Percentiles rank a stretch among this genome's conserved stretches.
These are phyloP conservation scores for Aspergillus mulundensis DNA, from an alignment of 495 filamentous ascomycete species.

Conservation along the genomic window DNA sequence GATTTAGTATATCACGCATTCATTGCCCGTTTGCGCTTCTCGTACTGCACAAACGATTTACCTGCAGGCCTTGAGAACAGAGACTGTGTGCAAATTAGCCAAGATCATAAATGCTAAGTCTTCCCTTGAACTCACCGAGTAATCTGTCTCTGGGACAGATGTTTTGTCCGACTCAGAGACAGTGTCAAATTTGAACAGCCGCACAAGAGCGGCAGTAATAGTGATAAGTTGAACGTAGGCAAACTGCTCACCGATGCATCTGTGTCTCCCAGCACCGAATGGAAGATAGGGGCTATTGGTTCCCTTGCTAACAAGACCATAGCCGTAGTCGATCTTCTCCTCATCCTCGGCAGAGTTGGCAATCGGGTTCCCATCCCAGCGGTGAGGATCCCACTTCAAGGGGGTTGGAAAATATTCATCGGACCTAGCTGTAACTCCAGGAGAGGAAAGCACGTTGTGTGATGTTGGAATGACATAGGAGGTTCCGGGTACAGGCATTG, in stretches of 20 bases:
- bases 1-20: no score
- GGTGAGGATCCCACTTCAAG: constrained; percentile 49
- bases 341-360: constrained; percentile 35
- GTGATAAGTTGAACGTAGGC: constrained; percentile 50
- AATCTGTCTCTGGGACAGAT: constrained; percentile 48
- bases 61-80: constrained; percentile 49
- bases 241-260: constrained; percentile 56
- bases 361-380: constrained; percentile 39
- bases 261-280: constrained; percentile 53
- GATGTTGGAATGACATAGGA: constrained; percentile 45
- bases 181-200: constrained; percentile 41
- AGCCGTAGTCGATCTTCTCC: constrained; percentile 47
- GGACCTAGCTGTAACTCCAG: constrained; percentile 44
- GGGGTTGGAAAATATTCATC: constrained; percentile 44
- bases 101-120: neutral
- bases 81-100: constrained; percentile 30
- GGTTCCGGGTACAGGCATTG: constrained; percentile 48
- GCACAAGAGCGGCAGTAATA: constrained; percentile 45
- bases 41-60: constrained; percentile 39
- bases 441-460: constrained; percentile 47
- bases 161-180: constrained; percentile 17
- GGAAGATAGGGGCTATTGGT: constrained; percentile 53
- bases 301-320: constrained; percentile 47
- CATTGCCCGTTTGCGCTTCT: constrained; percentile 29
- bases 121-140: constrained; percentile 32